These are phyloP conservation scores for Diaporthe humulicola DNA, from an alignment of 2,329 filamentous ascomycete genomes.

Conservation along the genomic window DNA sequence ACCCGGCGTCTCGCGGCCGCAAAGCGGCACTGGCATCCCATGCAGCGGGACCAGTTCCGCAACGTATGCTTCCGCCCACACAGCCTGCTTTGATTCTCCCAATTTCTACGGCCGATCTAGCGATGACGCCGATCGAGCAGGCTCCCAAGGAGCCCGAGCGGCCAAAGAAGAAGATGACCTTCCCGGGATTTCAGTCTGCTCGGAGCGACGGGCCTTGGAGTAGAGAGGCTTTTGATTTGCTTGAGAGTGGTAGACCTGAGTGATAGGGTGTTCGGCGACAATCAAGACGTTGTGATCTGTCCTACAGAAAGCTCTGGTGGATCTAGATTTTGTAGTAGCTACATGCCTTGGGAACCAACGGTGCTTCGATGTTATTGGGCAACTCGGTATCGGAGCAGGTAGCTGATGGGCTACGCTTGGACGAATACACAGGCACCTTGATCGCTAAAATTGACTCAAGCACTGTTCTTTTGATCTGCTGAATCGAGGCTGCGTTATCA, in stretches of 20 bases:
- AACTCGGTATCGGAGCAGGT: neutral
- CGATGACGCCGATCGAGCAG: conserved; percentile 36
- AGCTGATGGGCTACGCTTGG: neutral
- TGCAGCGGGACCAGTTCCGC: conserved; percentile 62
- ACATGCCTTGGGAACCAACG: neutral
- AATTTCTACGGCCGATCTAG: conserved; percentile 41
- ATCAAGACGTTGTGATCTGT: neutral
- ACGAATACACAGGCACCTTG: neutral
- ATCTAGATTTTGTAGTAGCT: neutral
- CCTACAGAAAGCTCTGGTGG: neutral
- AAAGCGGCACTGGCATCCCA: conserved; percentile 66
- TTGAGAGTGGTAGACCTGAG: conserved; percentile 70
- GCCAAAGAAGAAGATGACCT: conserved; percentile 46
- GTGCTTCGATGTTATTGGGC: neutral
- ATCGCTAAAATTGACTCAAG: neutral
- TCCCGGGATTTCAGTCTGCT: conserved; percentile 61
- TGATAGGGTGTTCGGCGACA: conserved; percentile 5
- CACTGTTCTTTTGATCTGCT: neutral
- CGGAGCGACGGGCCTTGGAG: conserved; percentile 75
- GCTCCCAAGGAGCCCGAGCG: conserved; percentile 38
- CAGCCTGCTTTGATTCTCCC: conserved; percentile 25
- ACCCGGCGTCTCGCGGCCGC: conserved; percentile 65
- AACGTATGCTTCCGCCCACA: conserved; percentile 54
- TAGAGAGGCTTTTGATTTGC: conserved; percentile 75
- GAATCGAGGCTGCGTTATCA: neutral